Conservation (phyloP, 768 basidiomycete genomes). For the Kondoa malvinella region DNA sequence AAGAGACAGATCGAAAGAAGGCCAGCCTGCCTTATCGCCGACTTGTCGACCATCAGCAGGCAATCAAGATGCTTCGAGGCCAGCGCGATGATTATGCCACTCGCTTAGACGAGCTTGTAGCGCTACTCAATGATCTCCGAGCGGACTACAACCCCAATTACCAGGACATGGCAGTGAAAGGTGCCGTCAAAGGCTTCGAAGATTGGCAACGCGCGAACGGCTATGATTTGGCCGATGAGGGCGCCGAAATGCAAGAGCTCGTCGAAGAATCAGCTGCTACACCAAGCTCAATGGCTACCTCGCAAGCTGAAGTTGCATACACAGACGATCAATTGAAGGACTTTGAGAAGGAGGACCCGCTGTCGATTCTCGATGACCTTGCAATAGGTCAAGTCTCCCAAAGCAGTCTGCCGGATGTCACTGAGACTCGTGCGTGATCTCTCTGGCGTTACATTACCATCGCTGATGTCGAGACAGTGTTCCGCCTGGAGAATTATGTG, state of each 20-base stretch:
- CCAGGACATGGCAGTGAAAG: slow-evolving; percentile 96
- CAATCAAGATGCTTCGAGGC: slow-evolving; percentile 57
- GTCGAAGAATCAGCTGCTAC: not conserved
- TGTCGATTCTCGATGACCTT: slow-evolving; percentile 25
- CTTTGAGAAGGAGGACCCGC: slow-evolving; percentile 31
- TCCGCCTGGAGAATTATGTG: slow-evolving; percentile 60
- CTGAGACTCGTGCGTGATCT: not conserved
- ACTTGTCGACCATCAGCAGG: slow-evolving; percentile 53
- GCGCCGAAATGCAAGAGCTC: slow-evolving; percentile 5
- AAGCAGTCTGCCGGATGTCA: not conserved
- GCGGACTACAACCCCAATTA: slow-evolving; percentile 93
- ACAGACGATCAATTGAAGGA: slow-evolving; percentile 31
- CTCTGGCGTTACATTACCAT: not conserved
- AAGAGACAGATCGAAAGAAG: slow-evolving; percentile 66
- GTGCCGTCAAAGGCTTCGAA: slow-evolving; percentile 89
- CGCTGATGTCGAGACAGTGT: slow-evolving; percentile 43
- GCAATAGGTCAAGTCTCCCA: not conserved
- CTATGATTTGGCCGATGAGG: slow-evolving; percentile 32
- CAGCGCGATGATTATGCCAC: slow-evolving; percentile 56
- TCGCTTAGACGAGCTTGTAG: slow-evolving; percentile 57
- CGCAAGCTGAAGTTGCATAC: no score
- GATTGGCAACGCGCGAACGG: slow-evolving; percentile 37
- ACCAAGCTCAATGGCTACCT: no score
- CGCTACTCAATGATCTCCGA: slow-evolving; percentile 62
- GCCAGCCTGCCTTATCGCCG: slow-evolving; percentile 60